Evolutionary conservation across 2,329 filamentous ascomycete species (phyloP).

Genomic region (Monosporascus sp.): DNA sequence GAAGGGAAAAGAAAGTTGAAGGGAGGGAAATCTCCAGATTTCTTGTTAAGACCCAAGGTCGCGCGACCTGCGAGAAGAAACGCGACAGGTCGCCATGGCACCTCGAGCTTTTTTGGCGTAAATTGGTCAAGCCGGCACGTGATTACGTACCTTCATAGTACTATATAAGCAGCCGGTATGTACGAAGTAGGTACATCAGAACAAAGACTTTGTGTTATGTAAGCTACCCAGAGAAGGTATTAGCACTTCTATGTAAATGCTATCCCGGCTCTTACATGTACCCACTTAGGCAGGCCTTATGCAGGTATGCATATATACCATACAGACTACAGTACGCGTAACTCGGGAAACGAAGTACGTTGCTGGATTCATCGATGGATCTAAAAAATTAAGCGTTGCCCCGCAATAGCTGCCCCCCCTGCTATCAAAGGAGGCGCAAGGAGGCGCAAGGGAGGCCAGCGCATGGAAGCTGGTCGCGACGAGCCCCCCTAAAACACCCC

Average conservation of each 20-base stretch:
- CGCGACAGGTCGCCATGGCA: conserved; percentile 6
- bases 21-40: conserved; percentile 1
- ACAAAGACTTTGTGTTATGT: too few species aligned
- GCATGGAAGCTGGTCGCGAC: too few species aligned
- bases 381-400: background rate
- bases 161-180: background rate
- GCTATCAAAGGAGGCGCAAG: too few species aligned
- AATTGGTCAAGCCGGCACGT: conserved; percentile 8
- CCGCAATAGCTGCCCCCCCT: too few species aligned
- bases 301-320: background rate
- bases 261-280: background rate
- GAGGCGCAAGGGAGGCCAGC: too few species aligned
- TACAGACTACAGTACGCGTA: background rate
- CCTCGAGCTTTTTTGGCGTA: conserved; percentile 10
- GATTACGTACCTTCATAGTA: too few species aligned
- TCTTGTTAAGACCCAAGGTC: background rate
- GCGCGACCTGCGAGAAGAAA: conserved; percentile 3
- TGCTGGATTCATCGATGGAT: background rate
- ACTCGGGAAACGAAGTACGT: background rate
- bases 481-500: too few species aligned
- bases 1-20: background rate
- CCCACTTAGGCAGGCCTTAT: background rate
- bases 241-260: too few species aligned
- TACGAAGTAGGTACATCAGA: background rate
- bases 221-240: too few species aligned